These are phyloP conservation scores for Nannochloropsis gaditana DNA, from an alignment of 108 stramenopile species.

Conservation along the genomic window DNA sequence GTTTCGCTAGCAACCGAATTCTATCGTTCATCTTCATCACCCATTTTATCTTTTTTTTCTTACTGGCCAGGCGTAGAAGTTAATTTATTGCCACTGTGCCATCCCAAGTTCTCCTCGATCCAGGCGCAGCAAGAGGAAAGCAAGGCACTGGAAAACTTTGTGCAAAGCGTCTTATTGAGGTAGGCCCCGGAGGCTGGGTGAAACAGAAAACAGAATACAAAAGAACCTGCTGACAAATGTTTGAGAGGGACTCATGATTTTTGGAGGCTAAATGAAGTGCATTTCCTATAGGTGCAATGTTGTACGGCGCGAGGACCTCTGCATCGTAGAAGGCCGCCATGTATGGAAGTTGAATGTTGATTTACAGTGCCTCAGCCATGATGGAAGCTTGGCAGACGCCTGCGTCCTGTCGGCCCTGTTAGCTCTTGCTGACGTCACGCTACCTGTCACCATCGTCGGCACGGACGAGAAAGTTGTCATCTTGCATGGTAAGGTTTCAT, in stretches of 20 bases:
- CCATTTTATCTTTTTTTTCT: not conserved
- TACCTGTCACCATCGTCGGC: slow-evolving; percentile 24
- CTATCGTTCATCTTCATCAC: too few relatives aligned
- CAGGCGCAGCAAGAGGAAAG: slow-evolving; percentile 38
- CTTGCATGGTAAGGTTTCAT: slow-evolving; percentile 18
- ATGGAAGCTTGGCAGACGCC: slow-evolving; percentile 39
- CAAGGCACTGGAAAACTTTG: slow-evolving; percentile 34
- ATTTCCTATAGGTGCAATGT: not conserved
- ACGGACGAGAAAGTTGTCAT: slow-evolving; percentile 35
- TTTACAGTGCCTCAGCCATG: slow-evolving; percentile 41
- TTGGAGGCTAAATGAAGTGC: slow-evolving; percentile 24
- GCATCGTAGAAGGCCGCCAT: slow-evolving; percentile 27
- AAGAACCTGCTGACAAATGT: too few relatives aligned
- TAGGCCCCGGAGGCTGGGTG: not conserved
- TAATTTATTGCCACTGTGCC: slow-evolving; percentile 29
- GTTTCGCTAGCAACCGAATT: too few relatives aligned
- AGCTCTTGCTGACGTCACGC: slow-evolving; percentile 27
- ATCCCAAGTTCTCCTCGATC: slow-evolving; percentile 35
- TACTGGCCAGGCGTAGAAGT: slow-evolving; percentile 26
- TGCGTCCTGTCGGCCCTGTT: slow-evolving; percentile 32
- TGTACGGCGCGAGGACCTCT: slow-evolving; percentile 24
- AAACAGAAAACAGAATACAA: not conserved
- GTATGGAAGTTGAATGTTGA: slow-evolving; percentile 42
- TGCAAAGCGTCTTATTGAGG: slow-evolving; percentile 33
- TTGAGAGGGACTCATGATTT: not conserved